Evolutionary conservation across 2,329 filamentous ascomycete species (phyloP), one percentile per base, ranked within the genome.

Genomic region (Aspergillus caelatus): DNA sequence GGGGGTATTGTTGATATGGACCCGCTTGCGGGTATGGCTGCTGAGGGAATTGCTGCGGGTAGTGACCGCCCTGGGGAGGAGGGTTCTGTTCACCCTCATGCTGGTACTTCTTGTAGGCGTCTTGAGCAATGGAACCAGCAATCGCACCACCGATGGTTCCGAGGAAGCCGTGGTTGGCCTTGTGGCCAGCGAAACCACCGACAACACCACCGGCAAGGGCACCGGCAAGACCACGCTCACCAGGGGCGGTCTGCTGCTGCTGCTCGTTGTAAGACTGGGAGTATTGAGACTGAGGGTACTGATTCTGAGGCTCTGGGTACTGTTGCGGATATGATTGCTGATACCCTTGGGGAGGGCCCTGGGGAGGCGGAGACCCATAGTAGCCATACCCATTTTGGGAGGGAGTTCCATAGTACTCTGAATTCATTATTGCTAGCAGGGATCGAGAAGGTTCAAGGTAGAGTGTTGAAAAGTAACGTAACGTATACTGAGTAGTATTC

Each of bases 91-190:
- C 16, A 41, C 16, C 36, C 36, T n/a, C 2, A 41, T 41, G 39
- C 16, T n/a, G 39, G 39, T 41, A 16, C 16, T 41, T 41, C 39
- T 41, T 41, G 16, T 41, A 41, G 39, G 14, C 14, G 8, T 41
- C 39, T 41, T 41, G 39, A 41, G 39, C 39, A 7, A 41, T 41
- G 2, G 39, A 41, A 41, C 39, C 39, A 16, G 39, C 39, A 41
- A 83, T 79, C 41, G 81, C 81, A 45, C 81, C 81, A 63, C 80
- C 81, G 48, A 83, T 75, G 6, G 80, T 77, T 63, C 81, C 81
- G 58, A 83, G 75, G 69, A 83, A 72, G 36, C 81, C 81, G 71
- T 83, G 81, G 68, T 80, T 74, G 67, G 77, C 80, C 71, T 83
- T 79, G 75, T 80, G 78, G 62, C 81, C 81, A 23, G 75, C 78